Conservation (phyloP, 1,284 basidiomycete species). For the Ceraceosorus guamensis region DNA sequence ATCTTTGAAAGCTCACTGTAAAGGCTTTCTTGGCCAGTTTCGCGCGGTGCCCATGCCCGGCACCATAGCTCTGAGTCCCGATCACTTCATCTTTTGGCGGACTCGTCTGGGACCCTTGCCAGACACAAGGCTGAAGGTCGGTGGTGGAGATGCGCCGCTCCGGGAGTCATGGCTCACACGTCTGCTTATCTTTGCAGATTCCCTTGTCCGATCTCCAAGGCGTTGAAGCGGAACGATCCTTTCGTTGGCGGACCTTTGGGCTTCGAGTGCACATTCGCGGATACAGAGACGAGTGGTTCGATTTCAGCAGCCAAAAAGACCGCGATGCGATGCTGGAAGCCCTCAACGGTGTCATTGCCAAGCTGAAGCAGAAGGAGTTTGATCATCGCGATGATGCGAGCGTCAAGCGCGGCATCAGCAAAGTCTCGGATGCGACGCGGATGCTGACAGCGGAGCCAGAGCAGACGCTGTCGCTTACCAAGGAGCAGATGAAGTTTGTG, state of each 20-base stretch:
- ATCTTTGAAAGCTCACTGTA: too few species aligned
- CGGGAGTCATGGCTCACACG: too few species aligned
- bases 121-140: constrained; percentile 24
- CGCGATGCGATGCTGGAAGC: constrained; percentile 14
- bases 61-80: constrained; percentile 31
- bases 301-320: constrained; percentile 22
- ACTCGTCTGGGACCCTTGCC: constrained; percentile 10
- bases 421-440: background rate
- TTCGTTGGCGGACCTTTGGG: constrained; percentile 34
- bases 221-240: constrained; percentile 21
- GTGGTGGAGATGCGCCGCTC: too few species aligned
- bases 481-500: background rate
- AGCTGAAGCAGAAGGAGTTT: background rate
- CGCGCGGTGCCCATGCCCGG: constrained; percentile 31
- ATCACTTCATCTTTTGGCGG: constrained; percentile 35
- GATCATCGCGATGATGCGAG: background rate
- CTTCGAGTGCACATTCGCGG: constrained; percentile 32
- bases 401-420: background rate
- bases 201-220: constrained; percentile 32
- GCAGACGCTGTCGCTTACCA: constrained; percentile 1
- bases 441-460: background rate
- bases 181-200: constrained; percentile 3
- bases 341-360: background rate
- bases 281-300: constrained; percentile 31
- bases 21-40: too few species aligned